Percentiles rank a stretch among this genome's conserved stretches.
Conservation (phyloP, 441 rosid genomes). For the Manihot esculenta region DNA sequence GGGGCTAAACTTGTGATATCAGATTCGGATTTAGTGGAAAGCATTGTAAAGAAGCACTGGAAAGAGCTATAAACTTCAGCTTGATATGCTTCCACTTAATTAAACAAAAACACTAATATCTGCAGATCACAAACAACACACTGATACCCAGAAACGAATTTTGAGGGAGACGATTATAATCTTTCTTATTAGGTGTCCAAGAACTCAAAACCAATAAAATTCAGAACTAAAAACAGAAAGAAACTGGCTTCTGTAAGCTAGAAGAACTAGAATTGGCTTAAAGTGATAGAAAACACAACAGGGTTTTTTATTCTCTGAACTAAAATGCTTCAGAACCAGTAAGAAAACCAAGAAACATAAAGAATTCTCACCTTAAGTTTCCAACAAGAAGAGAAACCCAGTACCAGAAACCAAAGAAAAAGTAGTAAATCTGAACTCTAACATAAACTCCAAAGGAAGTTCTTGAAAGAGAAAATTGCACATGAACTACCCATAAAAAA, state of each 20-base stretch:
- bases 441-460: slow-evolving; percentile 1
- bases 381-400: neutral
- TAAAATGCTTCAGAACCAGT: neutral
- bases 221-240: neutral
- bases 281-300: neutral
- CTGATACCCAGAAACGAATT: neutral
- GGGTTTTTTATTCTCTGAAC: neutral
- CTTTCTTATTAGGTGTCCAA: too few species aligned
- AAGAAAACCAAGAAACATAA: neutral
- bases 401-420: neutral
- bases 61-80: neutral
- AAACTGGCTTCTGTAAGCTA: neutral
- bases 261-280: neutral
- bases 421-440: too few species aligned
- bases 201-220: neutral
- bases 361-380: neutral
- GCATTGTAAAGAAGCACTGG: slow-evolving; percentile 17
- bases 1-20: slow-evolving; percentile 73
- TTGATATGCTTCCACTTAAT: neutral
- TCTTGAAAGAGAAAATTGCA: neutral
- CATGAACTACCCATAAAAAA: neutral
- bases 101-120: neutral
- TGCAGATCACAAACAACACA: neutral
- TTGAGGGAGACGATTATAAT: neutral
- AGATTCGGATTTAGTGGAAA: slow-evolving; percentile 60